Percentiles rank a stretch among this genome's conserved stretches.
Conservation (phyloP, 2,329 filamentous ascomycete genomes). For the Harringtonia lauricola region DNA sequence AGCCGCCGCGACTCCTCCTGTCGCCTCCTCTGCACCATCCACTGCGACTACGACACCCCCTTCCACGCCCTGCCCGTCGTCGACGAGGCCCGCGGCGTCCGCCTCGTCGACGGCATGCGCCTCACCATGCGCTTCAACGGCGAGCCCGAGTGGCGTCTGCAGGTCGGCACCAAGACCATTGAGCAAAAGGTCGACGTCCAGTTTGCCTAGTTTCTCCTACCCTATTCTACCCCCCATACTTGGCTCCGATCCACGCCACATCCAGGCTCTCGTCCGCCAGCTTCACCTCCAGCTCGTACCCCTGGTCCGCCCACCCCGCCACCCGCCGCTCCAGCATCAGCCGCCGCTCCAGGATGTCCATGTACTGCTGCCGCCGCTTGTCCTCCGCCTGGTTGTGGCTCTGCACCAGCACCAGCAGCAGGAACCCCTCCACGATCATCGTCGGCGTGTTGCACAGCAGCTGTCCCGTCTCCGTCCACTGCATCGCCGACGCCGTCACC, state of each 20-base stretch:
- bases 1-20: conserved; percentile 2
- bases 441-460: conserved; percentile 20
- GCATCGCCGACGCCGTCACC: conserved; percentile 14
- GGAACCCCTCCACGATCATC: conserved; percentile 18
- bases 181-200: conserved; percentile 5
- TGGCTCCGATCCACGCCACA: conserved; percentile 3
- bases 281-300: conserved; percentile 8
- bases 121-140: conserved; percentile 8
- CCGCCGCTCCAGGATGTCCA: conserved; percentile 16
- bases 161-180: conserved; percentile 4
- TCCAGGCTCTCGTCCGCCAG: conserved; percentile 6
- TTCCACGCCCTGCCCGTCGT: conserved; percentile 6
- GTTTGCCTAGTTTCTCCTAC: conserved; percentile 14
- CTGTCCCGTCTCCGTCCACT: conserved; percentile 19
- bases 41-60: conserved; percentile 6
- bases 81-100: conserved; percentile 5
- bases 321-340: conserved; percentile 15
- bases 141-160: conserved; percentile 5
- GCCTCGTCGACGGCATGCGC: conserved; percentile 4
- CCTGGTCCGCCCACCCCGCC: conserved; percentile 7
- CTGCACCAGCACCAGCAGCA: conserved; percentile 15
- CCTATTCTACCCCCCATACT: conserved; percentile 27
- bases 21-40: conserved; percentile 5
- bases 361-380: conserved; percentile 14
- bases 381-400: conserved; percentile 16